Percentiles rank a stretch among this genome's conserved stretches.
Evolutionary conservation across 306 rosid genomes (phyloP).

Genomic region (Dicorynia guianensis): DNA sequence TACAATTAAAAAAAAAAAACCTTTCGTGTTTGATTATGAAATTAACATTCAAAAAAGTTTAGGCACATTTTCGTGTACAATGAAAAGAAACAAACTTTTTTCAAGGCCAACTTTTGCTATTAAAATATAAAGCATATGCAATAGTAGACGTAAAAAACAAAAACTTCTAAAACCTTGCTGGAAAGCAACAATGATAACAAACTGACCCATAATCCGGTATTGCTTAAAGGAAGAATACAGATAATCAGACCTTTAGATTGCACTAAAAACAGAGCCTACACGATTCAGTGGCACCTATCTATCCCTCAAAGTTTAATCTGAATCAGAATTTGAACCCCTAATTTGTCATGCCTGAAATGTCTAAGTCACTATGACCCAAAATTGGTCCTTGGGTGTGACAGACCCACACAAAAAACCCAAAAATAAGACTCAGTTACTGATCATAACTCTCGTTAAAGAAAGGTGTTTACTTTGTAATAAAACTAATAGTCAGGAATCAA

Average conservation of each 20-base stretch:
- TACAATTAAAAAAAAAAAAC: too few relatives aligned
- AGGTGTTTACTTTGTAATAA: too few relatives aligned
- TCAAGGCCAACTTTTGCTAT: too few relatives aligned
- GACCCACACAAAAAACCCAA: background rate
- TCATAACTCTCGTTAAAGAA: background rate
- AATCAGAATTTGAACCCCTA: background rate
- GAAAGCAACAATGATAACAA: background rate
- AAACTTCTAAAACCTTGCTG: background rate
- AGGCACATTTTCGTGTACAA: too few relatives aligned
- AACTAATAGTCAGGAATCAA: background rate
- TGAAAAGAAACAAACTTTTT: too few relatives aligned
- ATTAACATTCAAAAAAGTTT: too few relatives aligned
- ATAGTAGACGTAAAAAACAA: too few relatives aligned
- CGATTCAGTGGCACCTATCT: background rate
- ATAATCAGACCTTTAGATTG: background rate
- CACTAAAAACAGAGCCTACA: background rate
- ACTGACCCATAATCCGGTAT: background rate
- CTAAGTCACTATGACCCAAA: too few relatives aligned
- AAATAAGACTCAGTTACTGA: background rate
- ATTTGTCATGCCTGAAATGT: too few relatives aligned
- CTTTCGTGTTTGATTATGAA: too few relatives aligned
- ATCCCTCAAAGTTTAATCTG: background rate
- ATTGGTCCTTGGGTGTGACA: background rate
- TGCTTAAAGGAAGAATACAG: background rate
- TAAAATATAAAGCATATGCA: too few relatives aligned